These are phyloP conservation scores for Jatropha curcas DNA, from an alignment of 345 rosid species.

Conservation along the genomic window DNA sequence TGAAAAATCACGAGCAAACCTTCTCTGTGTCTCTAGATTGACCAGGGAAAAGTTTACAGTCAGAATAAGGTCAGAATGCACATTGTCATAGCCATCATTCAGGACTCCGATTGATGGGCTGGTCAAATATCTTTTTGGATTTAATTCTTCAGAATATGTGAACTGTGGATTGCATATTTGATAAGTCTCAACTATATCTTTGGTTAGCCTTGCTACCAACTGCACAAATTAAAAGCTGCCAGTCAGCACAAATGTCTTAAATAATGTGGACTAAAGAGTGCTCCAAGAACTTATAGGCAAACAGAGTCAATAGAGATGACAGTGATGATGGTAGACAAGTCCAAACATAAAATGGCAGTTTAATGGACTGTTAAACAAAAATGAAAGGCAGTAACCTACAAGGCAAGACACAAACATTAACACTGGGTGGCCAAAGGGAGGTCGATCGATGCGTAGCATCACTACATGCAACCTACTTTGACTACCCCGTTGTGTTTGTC, in stretches of 20 bases:
- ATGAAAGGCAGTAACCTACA: slow-evolving; percentile 12
- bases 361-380: not conserved
- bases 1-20: slow-evolving; percentile 48
- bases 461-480: not conserved
- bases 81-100: slow-evolving; percentile 95
- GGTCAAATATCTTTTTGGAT: slow-evolving; percentile 95
- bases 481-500: not conserved
- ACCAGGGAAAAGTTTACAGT: slow-evolving; percentile 67
- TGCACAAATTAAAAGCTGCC: slow-evolving; percentile 41
- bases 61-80: slow-evolving; percentile 91
- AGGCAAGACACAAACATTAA: not conserved
- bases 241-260: slow-evolving; percentile 27
- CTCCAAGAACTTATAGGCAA: slow-evolving; percentile 6
- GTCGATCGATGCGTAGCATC: not conserved
- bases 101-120: slow-evolving; percentile 88
- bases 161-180: slow-evolving; percentile 83
- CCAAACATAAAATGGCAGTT: slow-evolving; percentile 13
- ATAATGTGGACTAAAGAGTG: not conserved
- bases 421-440: not conserved
- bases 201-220: slow-evolving; percentile 84
- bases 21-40: slow-evolving; percentile 74
- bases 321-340: not conserved
- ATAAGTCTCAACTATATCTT: slow-evolving; percentile 87
- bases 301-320: not conserved
- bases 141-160: slow-evolving; percentile 86